Percentiles rank a stretch among this genome's conserved stretches.
Conservation (phyloP, 2,329 filamentous ascomycete species). For the Drechslera avenae region DNA sequence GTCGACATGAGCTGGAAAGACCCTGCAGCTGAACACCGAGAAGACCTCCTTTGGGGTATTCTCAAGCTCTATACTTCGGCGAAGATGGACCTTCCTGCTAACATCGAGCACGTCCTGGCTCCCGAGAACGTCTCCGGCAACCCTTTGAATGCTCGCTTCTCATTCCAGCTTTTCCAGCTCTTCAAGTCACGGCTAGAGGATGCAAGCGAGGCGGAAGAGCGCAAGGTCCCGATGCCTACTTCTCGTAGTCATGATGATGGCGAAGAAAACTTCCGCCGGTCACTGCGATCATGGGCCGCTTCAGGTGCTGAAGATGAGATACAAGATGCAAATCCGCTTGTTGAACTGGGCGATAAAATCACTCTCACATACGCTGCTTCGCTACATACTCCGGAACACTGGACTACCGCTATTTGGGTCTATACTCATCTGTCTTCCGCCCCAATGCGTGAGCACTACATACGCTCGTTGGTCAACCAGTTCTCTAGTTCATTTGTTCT, state of each 20-base stretch:
- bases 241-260: constrained; percentile 24
- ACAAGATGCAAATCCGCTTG: constrained; percentile 61
- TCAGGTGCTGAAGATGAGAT: constrained; percentile 52
- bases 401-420: constrained; percentile 69
- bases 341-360: constrained; percentile 62
- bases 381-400: constrained; percentile 42
- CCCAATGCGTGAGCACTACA: constrained; percentile 70
- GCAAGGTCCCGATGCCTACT: constrained; percentile 41
- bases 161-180: constrained; percentile 80
- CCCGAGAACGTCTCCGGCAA: constrained; percentile 78
- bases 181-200: constrained; percentile 45
- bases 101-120: constrained; percentile 71
- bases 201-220: constrained; percentile 29
- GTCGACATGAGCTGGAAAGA: constrained; percentile 66
- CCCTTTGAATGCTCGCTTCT: constrained; percentile 74
- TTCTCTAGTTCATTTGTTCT: constrained; percentile 70
- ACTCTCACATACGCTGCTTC: constrained; percentile 52
- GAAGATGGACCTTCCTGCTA: constrained; percentile 49
- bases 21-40: constrained; percentile 61
- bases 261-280: constrained; percentile 21
- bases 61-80: constrained; percentile 77
- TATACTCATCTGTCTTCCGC: constrained; percentile 73
- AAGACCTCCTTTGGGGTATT: constrained; percentile 86
- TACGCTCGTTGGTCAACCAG: constrained; percentile 63
- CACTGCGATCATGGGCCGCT: constrained; percentile 39